A percentile compares a stretch with the other conserved stretches of the same genome.
Conservation (phyloP, 1,139 yeast genomes). For the Zygosaccharomyces pseudobailii region DNA sequence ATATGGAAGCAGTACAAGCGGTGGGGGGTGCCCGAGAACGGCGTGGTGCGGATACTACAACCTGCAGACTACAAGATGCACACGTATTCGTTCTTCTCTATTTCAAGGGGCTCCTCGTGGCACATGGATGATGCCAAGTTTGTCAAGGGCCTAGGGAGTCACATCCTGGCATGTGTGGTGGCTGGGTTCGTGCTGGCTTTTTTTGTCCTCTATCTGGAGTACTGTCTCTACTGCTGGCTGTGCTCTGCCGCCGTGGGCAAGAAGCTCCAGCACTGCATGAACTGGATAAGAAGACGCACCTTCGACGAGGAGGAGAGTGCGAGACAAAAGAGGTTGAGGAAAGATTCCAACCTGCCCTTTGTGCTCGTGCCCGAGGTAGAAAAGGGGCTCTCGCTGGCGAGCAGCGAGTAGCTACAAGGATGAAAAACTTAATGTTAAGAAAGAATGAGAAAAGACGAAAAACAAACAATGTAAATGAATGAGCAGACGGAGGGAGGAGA, state of each 20-base stretch:
- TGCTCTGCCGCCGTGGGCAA: slow-evolving; percentile 17
- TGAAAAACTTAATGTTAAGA: neutral
- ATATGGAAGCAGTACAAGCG: slow-evolving; percentile 85
- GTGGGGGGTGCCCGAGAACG: slow-evolving; percentile 62
- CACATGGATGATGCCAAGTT: slow-evolving; percentile 79
- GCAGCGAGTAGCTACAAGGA: neutral
- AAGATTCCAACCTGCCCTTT: slow-evolving; percentile 23
- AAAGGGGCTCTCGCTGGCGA: slow-evolving; percentile 6
- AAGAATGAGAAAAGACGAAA: neutral
- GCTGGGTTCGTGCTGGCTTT: slow-evolving; percentile 62
- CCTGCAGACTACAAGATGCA: slow-evolving; percentile 66
- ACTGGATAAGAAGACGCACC: neutral
- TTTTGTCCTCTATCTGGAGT: slow-evolving; percentile 56
- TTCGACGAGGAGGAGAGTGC: slow-evolving; percentile 4
- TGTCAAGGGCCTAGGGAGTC: slow-evolving; percentile 64
- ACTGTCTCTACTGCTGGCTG: slow-evolving; percentile 49
- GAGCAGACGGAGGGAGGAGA: neutral
- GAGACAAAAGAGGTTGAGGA: slow-evolving; percentile 20
- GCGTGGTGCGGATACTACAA: slow-evolving; percentile 59
- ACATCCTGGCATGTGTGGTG: slow-evolving; percentile 62
- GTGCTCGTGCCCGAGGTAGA: slow-evolving; percentile 19
- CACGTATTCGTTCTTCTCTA: slow-evolving; percentile 58
- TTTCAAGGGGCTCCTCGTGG: slow-evolving; percentile 83
- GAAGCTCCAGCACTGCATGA: slow-evolving; percentile 2
- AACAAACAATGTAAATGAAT: neutral